Conservation (phyloP, 2,329 filamentous ascomycete genomes). For the Aureobasidium melanogenum region DNA sequence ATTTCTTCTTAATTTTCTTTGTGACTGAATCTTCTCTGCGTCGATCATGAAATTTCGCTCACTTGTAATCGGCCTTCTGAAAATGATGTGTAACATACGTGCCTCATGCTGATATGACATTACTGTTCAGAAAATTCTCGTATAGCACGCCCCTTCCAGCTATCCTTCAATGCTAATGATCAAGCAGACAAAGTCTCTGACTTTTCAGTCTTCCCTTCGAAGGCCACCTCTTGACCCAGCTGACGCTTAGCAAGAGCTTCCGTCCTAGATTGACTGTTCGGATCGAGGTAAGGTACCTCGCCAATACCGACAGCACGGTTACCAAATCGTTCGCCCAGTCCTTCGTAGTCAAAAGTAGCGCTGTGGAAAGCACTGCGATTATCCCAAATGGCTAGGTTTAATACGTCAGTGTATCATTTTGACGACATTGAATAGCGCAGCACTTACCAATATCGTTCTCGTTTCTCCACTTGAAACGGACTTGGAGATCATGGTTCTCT, state of each 20-base stretch:
- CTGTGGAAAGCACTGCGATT: conserved; percentile 52
- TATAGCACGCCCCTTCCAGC: too few species aligned
- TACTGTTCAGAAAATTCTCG: too few species aligned
- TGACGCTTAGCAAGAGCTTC: conserved; percentile 27
- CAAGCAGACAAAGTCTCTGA: not conserved
- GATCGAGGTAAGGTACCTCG: conserved; percentile 47
- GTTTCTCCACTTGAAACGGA: conserved; percentile 42
- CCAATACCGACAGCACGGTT: conserved; percentile 48
- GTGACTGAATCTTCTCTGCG: not conserved
- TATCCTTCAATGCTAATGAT: not conserved
- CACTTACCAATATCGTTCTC: conserved; percentile 37
- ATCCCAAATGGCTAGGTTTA: conserved; percentile 51
- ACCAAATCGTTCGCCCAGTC: conserved; percentile 42
- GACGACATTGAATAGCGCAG: not conserved
- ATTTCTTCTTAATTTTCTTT: not conserved
- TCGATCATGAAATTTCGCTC: not conserved
- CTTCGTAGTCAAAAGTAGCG: conserved; percentile 55
- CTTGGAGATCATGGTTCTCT: conserved; percentile 44
- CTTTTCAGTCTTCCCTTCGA: not conserved
- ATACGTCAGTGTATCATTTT: not conserved
- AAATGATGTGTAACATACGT: not conserved
- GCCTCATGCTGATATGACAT: not conserved
- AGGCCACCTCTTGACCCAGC: not conserved
- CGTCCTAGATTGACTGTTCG: conserved; percentile 39
- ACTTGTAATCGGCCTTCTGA: not conserved